Conservation (phyloP, 2,329 filamentous ascomycete species). For the Chrysoporthe austroafricana region DNA sequence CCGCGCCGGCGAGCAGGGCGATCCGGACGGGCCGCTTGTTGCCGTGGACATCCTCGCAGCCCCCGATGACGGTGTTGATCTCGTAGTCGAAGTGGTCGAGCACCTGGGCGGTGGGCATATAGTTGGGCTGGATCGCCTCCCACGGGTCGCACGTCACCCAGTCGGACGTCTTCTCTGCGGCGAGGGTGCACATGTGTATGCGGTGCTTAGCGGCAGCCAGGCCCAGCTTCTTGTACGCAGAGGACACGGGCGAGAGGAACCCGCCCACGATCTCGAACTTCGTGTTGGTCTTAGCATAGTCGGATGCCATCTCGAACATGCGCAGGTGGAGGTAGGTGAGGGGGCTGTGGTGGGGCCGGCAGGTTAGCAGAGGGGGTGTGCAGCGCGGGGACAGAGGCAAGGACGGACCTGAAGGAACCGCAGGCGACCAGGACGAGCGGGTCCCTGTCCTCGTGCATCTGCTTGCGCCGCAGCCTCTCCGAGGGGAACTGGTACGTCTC, state of each 20-base stretch:
- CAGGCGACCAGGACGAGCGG: slow-evolving; percentile 43
- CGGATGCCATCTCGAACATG: slow-evolving; percentile 44
- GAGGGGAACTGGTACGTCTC: slow-evolving; percentile 36
- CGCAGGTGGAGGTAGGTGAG: slow-evolving; percentile 40
- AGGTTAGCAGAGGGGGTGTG: slow-evolving; percentile 17
- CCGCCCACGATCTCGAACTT: slow-evolving; percentile 83
- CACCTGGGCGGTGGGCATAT: slow-evolving; percentile 86
- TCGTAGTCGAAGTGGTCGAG: slow-evolving; percentile 87
- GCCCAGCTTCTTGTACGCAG: slow-evolving; percentile 76
- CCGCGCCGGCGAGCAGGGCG: slow-evolving; percentile 76
- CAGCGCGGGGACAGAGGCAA: neutral
- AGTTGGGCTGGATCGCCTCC: slow-evolving; percentile 84
- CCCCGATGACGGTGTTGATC: slow-evolving; percentile 78
- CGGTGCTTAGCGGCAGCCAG: slow-evolving; percentile 74
- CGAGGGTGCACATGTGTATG: slow-evolving; percentile 85
- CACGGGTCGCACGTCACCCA: slow-evolving; percentile 89
- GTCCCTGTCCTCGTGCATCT: slow-evolving; percentile 35
- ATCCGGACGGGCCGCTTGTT: slow-evolving; percentile 71
- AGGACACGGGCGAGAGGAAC: slow-evolving; percentile 75
- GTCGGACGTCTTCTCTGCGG: slow-evolving; percentile 72
- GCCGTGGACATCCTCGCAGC: slow-evolving; percentile 71
- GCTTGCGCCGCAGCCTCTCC: slow-evolving; percentile 35
- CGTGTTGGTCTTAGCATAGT: slow-evolving; percentile 43
- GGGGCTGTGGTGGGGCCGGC: slow-evolving; percentile 27
- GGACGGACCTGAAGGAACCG: slow-evolving; percentile 40